Evolutionary conservation across 495 filamentous ascomycete species (phyloP), one percentile per base, ranked within the genome.

Genomic region (Penicillium chermesinum): DNA sequence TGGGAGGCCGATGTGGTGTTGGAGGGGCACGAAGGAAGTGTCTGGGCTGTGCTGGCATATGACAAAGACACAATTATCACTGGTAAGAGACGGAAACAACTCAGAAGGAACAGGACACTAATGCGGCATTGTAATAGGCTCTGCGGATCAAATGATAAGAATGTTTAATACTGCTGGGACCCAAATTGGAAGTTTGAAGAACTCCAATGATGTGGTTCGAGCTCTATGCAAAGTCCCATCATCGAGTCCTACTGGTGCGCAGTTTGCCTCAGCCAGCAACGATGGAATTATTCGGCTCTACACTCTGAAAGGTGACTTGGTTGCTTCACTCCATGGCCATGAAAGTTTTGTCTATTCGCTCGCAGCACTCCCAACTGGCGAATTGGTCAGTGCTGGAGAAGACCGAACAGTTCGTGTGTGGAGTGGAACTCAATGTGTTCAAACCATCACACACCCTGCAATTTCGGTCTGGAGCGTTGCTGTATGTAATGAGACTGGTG

Each of bases 381-480:
- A 96, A 55, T 70, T 99, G 14, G 87, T 91, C 36, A 96, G 91
- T 63, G 83, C 88, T 2, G 88, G 89, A 8, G 94, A 99, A 64
- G 94, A 99, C 67, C 82, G 94, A 38, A 96, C 94, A 7, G 79
- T 91, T 14, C 75, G 88, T 41, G 75, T 99, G 58, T 99, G 94
- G 94, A 81, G 79, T 50, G 83, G 82, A 32, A 79, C 66, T 14
- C 73, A 90, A 40, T 96, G 91, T 59, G 69, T 96, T 44, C 94
- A 99, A 67, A 95, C 89, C 9, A 97, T 99, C 49, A 96, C 91
- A 3, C 94, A 96, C 62, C 94, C 94, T 30, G 94, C 94, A 10
- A 95, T 96, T 32, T 96, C 91, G 0, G 90, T 99, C 1, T 99
- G 94, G 94, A 72, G 80, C 34, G 88, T 99, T 35, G 87, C 90